Evolutionary conservation across 1,139 yeast genomes (phyloP).

Genomic region (Meyerozyma carpophila): DNA sequence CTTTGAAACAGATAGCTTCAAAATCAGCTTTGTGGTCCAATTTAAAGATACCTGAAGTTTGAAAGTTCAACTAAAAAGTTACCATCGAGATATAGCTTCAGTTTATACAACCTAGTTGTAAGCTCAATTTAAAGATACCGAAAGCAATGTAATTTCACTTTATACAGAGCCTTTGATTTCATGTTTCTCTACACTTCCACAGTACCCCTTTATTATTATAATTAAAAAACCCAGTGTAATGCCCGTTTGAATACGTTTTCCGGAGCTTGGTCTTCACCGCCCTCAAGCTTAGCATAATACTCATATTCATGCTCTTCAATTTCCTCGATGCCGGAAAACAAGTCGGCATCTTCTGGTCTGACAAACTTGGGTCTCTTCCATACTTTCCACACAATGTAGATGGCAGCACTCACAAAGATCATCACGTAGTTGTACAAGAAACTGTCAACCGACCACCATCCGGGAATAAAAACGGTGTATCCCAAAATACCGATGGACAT

Average conservation of each 20-base stretch:
- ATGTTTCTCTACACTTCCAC: too few species aligned
- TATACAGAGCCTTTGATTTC: too few species aligned
- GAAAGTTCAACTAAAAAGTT: too few species aligned
- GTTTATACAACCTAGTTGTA: too few species aligned
- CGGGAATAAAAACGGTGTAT: constrained; percentile 34
- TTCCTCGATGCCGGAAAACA: constrained; percentile 32
- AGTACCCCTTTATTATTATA: too few species aligned
- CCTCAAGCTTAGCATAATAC: constrained; percentile 24
- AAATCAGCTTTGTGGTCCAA: too few species aligned
- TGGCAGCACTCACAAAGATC: constrained; percentile 29
- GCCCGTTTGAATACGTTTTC: constrained; percentile 6
- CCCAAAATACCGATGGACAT: constrained; percentile 37
- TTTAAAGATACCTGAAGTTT: too few species aligned
- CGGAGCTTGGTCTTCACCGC: constrained; percentile 6
- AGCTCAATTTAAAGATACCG: too few species aligned
- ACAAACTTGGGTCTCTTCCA: constrained; percentile 25
- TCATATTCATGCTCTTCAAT: constrained; percentile 41
- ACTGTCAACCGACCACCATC: constrained; percentile 24
- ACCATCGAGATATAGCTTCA: too few species aligned
- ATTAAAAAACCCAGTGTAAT: constrained; percentile 11
- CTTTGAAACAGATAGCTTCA: too few species aligned
- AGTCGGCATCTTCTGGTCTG: constrained; percentile 28
- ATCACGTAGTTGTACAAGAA: constrained; percentile 41
- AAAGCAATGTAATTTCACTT: too few species aligned
- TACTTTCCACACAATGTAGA: constrained; percentile 31